Base-by-base conservation (phyloP, 441 rosid genomes). In the Sinapis alba region DNA sequence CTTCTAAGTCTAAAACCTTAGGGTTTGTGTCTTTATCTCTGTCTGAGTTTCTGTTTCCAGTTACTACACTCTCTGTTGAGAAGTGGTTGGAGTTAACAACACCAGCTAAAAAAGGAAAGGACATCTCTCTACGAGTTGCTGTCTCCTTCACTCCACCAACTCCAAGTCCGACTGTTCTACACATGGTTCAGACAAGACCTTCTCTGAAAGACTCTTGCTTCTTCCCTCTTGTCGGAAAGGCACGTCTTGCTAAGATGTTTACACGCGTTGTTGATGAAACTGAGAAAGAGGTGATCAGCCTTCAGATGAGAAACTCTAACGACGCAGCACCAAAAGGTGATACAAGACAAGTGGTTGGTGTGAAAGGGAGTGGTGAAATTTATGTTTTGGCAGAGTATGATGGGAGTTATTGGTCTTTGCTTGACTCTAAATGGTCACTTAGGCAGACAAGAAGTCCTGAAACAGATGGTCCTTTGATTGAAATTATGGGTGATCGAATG, bases 21-120 rank as follows among this genome's bases (percentile, higher is more conserved):
- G 99, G 98, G n/a, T 76, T 83, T 45, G 62, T 85, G 57, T 82
- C 86, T 68, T 74, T 94, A 32, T 83, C 94, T 64, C 78, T 90
- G 58, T 69, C 82, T 11, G 83, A 88, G 79, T 79, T 84, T 60
- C 74, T 85, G 30, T 82, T 34, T 76, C 96, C 99, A 4, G 78
- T 77, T 45, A 76, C 92, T 30, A 85, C 78, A 80, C 92, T 90
- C 67, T 66, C 88, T 16, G 84, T 65, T 64, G 92, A 92, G 71
- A 87, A 87, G 70, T 95, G 99, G 98, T 69, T 95, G 73, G 91
- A 87, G 74, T 61, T 94, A 77, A 66, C 69, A 75, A 63, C 69
- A 45, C 89, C 76, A 0, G 15, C 84, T 13, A 59, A 65, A 69
- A 81, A 74, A 9, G 82, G 78, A 43, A 57, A 79, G 59, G 36